Base-by-base conservation (phyloP, 768 basidiomycete species). In the Pulveroboletus sp. region DNA sequence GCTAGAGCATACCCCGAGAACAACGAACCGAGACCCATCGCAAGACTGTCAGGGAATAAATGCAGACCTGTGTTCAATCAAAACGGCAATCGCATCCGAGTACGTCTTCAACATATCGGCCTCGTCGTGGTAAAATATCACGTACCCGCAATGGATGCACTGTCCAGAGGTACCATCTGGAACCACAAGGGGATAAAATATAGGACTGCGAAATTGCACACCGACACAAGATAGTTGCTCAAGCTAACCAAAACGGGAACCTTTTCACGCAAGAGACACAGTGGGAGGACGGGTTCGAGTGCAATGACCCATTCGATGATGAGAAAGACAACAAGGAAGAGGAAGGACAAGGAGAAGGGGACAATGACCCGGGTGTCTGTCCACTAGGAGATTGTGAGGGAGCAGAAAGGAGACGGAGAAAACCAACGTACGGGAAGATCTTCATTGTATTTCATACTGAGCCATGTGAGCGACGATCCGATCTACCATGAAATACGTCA, bases 181-280 rank as follows among this genome's bases (percentile, higher is more conserved):
- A 89, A 90, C 85, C 86, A 90, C 63, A 85, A 77, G 3, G 89
- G 88, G 63, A 82, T 78, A 65, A 83, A 89, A 64, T 86, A 91
- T 62, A 78, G 86, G 56, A 89, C 75, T 0, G 82, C 71, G 42
- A 90, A 85, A 61, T 88, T 91, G 64, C 86, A 88, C 2, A 76
- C 73, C 5, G 86, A 77, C 10, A 89, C 87, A 18, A 87, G 75
- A 59, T 82, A 84, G 59, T 87, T 89, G 59, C 81, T 86, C 45
- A 73, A 65, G 3, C 83, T 84, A 15, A 89, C 79, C 1, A 92
- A 72, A 5, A 88, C 71, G 0, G 89, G 86, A 0, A 89, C 81
- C 49, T 73, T 80, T 62, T 83, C 73, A 15, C 72, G 73, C n/a
- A 91, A 69, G 11, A 91, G 72, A 54, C 71, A 74, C 0, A 82